phyloP scores from a whole-genome alignment of 164 flowering plant species.

The Kalanchoe fedtschenkoi region DNA sequence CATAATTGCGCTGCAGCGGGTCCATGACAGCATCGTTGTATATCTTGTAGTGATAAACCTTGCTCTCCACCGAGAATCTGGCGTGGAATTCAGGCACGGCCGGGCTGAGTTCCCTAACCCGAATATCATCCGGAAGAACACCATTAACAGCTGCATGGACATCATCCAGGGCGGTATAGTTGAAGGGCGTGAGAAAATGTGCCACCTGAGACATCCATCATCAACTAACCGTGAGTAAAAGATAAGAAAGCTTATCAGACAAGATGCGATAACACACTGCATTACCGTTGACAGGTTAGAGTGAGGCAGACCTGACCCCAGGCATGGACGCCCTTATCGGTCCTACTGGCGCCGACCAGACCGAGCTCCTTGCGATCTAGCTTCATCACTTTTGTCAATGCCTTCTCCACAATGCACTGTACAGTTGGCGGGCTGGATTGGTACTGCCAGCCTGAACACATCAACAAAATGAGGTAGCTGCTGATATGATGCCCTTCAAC shows the following conservation, averaged over 20 bases:
- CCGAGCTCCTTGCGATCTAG: slow-evolving; percentile 54
- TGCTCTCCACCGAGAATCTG: slow-evolving; percentile 64
- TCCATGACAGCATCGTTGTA: slow-evolving; percentile 71
- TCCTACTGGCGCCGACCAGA: slow-evolving; percentile 84
- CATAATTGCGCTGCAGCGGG: slow-evolving; percentile 62
- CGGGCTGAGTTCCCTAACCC: slow-evolving; percentile 75
- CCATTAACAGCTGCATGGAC: slow-evolving; percentile 78
- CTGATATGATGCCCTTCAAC: neutral
- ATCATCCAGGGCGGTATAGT: slow-evolving; percentile 51
- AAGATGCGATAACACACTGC: neutral
- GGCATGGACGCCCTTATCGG: slow-evolving; percentile 92
- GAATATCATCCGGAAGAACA: slow-evolving; percentile 74
- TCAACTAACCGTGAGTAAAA: neutral
- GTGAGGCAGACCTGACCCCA: slow-evolving; percentile 77
- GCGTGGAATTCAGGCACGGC: slow-evolving; percentile 86
- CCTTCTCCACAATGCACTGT: slow-evolving; percentile 62
- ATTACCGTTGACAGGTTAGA: slow-evolving; percentile 4
- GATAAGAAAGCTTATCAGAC: neutral
- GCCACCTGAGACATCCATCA: slow-evolving; percentile 55
- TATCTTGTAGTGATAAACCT: slow-evolving; percentile 75
- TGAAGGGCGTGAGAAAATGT: slow-evolving; percentile 84
- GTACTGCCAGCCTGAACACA: slow-evolving; percentile 83
- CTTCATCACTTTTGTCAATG: slow-evolving; percentile 53
- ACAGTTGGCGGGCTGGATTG: slow-evolving; percentile 78
- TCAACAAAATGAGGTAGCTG: neutral